phyloP scores from a whole-genome alignment of 495 filamentous ascomycete species.

The Trichoderma orchidacearum region DNA sequence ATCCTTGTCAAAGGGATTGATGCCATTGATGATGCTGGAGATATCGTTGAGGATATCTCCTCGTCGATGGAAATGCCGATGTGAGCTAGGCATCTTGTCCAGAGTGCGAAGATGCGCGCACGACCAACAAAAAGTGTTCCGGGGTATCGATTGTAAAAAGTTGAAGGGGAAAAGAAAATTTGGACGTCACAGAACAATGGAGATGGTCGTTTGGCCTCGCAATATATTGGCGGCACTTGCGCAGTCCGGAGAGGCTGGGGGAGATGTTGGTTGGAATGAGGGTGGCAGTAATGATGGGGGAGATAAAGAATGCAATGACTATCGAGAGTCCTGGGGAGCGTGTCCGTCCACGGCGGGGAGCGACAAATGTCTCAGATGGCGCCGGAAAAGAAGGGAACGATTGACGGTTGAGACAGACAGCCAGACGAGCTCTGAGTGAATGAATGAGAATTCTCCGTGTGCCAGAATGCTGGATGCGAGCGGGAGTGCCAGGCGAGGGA shows the following conservation, averaged over 20 bases:
- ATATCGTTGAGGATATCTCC: not conserved
- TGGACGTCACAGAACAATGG: not conserved
- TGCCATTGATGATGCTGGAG: not conserved
- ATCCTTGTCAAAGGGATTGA: not conserved
- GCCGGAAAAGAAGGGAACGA: not conserved
- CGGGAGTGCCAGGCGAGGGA: not conserved
- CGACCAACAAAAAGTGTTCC: not conserved
- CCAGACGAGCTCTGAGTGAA: no score
- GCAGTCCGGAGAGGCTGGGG: not conserved
- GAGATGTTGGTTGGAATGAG: not conserved
- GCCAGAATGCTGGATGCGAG: no score
- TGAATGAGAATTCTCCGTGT: no score
- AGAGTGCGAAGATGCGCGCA: not conserved
- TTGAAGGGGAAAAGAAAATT: not conserved
- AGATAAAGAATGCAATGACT: not conserved
- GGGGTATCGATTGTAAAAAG: not conserved
- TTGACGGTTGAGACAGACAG: no score
- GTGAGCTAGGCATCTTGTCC: constrained; percentile 1
- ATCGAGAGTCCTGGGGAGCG: not conserved
- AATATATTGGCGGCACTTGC: not conserved
- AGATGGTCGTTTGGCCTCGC: not conserved
- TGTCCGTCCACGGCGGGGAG: not conserved
- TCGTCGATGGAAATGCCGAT: not conserved
- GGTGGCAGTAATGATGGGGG: not conserved
- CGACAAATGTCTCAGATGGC: not conserved